Evolutionary conservation across 768 basidiomycete genomes (phyloP).

Genomic region (Xanthoconium purpureum): DNA sequence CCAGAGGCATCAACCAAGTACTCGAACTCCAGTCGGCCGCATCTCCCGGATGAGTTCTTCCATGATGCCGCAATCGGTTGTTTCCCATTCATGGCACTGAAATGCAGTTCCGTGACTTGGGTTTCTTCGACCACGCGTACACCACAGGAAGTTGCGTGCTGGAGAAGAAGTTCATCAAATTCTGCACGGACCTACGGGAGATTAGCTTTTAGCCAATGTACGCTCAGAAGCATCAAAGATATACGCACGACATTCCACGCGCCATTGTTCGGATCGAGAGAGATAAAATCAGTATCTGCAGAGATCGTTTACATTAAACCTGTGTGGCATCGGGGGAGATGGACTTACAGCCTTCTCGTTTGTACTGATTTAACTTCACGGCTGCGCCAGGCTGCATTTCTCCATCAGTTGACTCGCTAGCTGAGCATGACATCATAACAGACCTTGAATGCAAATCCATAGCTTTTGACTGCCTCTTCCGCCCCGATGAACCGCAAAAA

Average conservation of each 20-base stretch:
- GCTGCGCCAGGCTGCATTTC: neutral
- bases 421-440: neutral
- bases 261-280: neutral
- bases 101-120: neutral
- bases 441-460: conserved; percentile 12
- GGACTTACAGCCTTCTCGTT: conserved; percentile 11
- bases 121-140: neutral
- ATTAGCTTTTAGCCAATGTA: neutral
- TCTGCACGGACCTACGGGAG: neutral
- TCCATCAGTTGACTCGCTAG: neutral
- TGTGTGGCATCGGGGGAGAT: too few relatives aligned
- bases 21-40: neutral
- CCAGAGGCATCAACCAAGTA: neutral
- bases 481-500: conserved; percentile 11
- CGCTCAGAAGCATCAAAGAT: neutral
- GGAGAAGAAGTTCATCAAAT: neutral
- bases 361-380: conserved; percentile 9
- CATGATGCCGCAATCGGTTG: neutral
- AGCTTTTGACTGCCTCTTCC: conserved; percentile 3
- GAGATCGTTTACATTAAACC: neutral
- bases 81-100: neutral
- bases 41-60: neutral
- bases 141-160: neutral
- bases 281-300: conserved; percentile 6
- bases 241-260: conserved; percentile 7